Evolutionary conservation across 768 basidiomycete genomes (phyloP).

Genomic region (Calocybe indica): DNA sequence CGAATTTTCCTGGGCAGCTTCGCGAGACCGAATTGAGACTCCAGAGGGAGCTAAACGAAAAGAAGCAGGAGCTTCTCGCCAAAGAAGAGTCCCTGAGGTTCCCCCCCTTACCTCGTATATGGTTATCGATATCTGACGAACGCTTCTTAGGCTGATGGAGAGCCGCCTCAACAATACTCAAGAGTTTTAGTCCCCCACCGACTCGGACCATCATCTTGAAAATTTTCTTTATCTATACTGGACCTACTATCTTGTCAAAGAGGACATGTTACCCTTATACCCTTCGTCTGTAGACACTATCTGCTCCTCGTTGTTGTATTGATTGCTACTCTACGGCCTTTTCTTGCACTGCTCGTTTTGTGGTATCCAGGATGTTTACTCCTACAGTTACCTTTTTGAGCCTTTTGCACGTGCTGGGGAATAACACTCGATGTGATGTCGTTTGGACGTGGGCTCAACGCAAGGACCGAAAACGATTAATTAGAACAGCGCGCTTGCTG

Average conservation of each 20-base stretch:
- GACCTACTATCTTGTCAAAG: slow-evolving; percentile 10
- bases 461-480: no score
- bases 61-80: slow-evolving; percentile 78
- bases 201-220: background rate
- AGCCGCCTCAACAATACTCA: slow-evolving; percentile 32
- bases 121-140: background rate
- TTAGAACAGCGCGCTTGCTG: no score
- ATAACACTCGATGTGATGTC: no score
- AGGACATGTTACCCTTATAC: background rate
- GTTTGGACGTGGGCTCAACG: no score
- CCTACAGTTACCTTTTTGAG: no score
- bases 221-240: no score
- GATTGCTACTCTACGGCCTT: no score
- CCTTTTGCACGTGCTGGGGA: no score
- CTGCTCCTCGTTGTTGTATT: no score
- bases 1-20: slow-evolving; percentile 32
- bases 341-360: no score
- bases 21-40: slow-evolving; percentile 85
- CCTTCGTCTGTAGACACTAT: slow-evolving; percentile 4
- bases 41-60: slow-evolving; percentile 84
- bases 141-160: slow-evolving; percentile 44
- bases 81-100: slow-evolving; percentile 80
- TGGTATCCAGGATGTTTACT: no score
- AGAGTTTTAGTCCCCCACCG: slow-evolving; percentile 1
- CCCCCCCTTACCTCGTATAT: slow-evolving; percentile 6